phyloP scores from a whole-genome alignment of 2,329 filamentous ascomycete genomes.

The Ophiosphaerella narmari region DNA sequence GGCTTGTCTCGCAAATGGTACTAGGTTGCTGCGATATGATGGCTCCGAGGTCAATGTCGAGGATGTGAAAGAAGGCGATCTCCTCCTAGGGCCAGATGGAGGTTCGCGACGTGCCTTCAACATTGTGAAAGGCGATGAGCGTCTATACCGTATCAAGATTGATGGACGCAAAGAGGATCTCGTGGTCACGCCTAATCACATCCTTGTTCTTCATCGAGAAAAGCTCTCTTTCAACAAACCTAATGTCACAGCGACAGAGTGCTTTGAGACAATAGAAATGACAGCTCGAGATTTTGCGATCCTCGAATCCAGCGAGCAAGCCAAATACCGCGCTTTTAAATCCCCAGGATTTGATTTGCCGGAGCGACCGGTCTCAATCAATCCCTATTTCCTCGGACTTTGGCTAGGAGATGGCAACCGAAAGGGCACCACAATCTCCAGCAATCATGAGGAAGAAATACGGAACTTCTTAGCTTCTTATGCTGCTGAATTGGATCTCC shows the following conservation, averaged over 20 bases:
- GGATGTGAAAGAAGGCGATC: slow-evolving; percentile 56
- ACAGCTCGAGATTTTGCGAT: slow-evolving; percentile 53
- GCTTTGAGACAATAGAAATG: slow-evolving; percentile 52
- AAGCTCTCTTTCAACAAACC: slow-evolving; percentile 15
- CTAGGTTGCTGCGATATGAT: slow-evolving; percentile 1
- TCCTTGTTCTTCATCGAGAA: slow-evolving; percentile 52
- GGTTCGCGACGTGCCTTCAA: slow-evolving; percentile 56
- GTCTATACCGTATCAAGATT: slow-evolving; percentile 56
- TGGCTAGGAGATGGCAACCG: too few species aligned
- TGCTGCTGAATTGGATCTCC: too few species aligned
- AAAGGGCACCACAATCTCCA: too few species aligned
- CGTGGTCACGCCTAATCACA: slow-evolving; percentile 57
- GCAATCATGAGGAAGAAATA: too few species aligned
- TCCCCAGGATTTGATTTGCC: too few species aligned
- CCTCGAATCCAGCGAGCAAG: slow-evolving; percentile 45
- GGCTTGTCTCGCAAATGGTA: slow-evolving; percentile 47
- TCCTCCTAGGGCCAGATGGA: slow-evolving; percentile 57
- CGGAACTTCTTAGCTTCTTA: too few species aligned
- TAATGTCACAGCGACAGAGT: not conserved
- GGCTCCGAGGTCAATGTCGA: slow-evolving; percentile 50
- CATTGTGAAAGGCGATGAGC: slow-evolving; percentile 48
- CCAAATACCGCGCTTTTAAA: slow-evolving; percentile 11
- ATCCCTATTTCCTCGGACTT: too few species aligned
- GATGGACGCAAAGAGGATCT: slow-evolving; percentile 50
- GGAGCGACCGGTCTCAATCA: too few species aligned